Conservation (phyloP, 495 filamentous ascomycete species). For the Sphaerosporella brunnea region DNA sequence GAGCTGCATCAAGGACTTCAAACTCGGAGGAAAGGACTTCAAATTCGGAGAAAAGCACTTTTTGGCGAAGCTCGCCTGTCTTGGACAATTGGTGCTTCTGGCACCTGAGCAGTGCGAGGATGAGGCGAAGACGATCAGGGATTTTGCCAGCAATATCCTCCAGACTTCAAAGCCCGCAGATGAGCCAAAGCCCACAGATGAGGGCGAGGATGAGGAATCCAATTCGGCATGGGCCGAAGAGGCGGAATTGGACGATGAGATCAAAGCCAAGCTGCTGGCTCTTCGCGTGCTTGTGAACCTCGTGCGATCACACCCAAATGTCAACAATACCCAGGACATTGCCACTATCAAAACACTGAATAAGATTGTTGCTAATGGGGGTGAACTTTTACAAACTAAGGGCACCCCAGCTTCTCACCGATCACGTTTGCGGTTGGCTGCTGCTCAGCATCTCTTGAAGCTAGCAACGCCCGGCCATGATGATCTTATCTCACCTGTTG, state of each 20-base stretch:
- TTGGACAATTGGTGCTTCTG: slow-evolving; percentile 69
- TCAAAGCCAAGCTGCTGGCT: slow-evolving; percentile 71
- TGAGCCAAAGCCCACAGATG: too few species aligned
- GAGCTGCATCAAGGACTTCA: slow-evolving; percentile 57
- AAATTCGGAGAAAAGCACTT: slow-evolving; percentile 57
- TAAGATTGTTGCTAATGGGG: slow-evolving; percentile 45
- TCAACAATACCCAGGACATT: background rate
- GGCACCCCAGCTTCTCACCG: slow-evolving; percentile 37
- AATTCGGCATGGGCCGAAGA: slow-evolving; percentile 51
- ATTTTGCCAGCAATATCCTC: slow-evolving; percentile 61
- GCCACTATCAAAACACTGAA: slow-evolving; percentile 50
- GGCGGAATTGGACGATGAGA: slow-evolving; percentile 55
- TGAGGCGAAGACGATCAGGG: slow-evolving; percentile 54
- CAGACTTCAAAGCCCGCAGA: slow-evolving; percentile 37
- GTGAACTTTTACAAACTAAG: slow-evolving; percentile 57
- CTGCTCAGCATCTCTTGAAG: slow-evolving; percentile 68
- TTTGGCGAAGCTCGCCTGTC: slow-evolving; percentile 63
- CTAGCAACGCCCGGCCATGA: slow-evolving; percentile 65
- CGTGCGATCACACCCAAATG: slow-evolving; percentile 37
- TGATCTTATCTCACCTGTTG: slow-evolving; percentile 45
- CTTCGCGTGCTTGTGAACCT: slow-evolving; percentile 77
- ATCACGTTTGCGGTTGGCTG: slow-evolving; percentile 58
- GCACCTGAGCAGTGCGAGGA: slow-evolving; percentile 56
- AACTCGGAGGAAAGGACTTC: too few species aligned
- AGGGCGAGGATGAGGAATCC: slow-evolving; percentile 17